Evolutionary conservation across 305 asterid species (phyloP), one percentile per base, ranked within the genome.

Genomic region (Fraxinus velutina): DNA sequence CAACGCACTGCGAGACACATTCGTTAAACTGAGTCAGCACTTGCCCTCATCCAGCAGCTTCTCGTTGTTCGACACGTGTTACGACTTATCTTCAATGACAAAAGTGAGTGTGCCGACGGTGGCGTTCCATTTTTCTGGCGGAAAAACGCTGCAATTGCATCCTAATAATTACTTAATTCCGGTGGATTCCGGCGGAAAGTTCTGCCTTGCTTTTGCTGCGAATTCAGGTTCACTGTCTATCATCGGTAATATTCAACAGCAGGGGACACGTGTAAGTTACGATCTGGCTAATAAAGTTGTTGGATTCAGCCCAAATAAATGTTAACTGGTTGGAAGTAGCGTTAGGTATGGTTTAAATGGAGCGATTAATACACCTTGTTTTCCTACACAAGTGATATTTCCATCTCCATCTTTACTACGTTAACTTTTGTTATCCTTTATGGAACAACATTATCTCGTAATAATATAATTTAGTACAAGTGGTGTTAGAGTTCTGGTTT

Each of bases 221-320:
- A 89, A 92, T 74, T 27, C 84, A 8, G 90, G 90, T n/a, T 34
- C 89, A 7, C 79, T 89, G 71, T 91, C 97, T 4, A 95, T 95
- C 76, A 92, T 95, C 78, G 98, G 99, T 8, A 95, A 91, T 34
- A 84, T 90, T 60, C 97, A 90, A 87, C 99, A 95, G 86, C 95
- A 93, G 79, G 97, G 96, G 90, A 92, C 92, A 84, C 96, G 98
- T 86, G 97, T 95, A 86, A 90, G 84, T 81, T 93, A 88, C 62
- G 90, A 93, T 82, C 80, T 95, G 57, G 93, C 89, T 13, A 90
- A 89, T 79, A 93, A 80, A 17, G 33, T 75, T 33, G 89, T 95
- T 81, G 97, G 93, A 3, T 93, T 95, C 84, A 91, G 96, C 73
- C 93, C 93, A 1, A 80, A 89, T 78, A 89, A 89, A 84, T 91